Conservation (phyloP, 495 filamentous ascomycete genomes). For the Glonium stellatum region DNA sequence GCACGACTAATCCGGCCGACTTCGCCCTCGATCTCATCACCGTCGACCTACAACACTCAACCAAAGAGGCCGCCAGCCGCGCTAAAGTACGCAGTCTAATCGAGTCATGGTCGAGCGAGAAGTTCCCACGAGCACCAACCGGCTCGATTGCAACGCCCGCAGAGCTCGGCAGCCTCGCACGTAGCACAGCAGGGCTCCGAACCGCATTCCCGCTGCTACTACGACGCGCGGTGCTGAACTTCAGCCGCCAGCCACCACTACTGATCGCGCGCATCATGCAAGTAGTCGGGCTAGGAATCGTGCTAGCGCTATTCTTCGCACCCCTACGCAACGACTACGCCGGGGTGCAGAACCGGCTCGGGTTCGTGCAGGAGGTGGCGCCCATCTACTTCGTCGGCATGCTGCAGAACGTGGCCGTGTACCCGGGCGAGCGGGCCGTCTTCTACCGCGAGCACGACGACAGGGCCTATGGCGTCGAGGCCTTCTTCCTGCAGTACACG, state of each 20-base stretch:
- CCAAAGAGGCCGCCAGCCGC: conserved; percentile 51
- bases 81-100: conserved; percentile 54
- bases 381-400: conserved; percentile 70
- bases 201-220: conserved; percentile 59
- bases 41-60: conserved; percentile 57
- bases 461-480: conserved; percentile 56
- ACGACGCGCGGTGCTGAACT: conserved; percentile 57
- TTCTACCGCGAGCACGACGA: conserved; percentile 68
- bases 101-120: conserved; percentile 39
- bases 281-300: conserved; percentile 56
- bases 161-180: conserved; percentile 58
- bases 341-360: conserved; percentile 61
- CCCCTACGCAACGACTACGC: conserved; percentile 61
- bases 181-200: conserved; percentile 52
- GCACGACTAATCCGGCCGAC: conserved; percentile 65
- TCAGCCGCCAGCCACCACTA: conserved; percentile 57
- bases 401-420: conserved; percentile 69
- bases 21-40: conserved; percentile 71
- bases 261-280: conserved; percentile 61
- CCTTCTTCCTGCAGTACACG: conserved; percentile 63
- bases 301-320: conserved; percentile 64
- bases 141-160: conserved; percentile 55
- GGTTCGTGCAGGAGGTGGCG: conserved; percentile 61
- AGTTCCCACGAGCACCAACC: conserved; percentile 18
- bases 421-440: conserved; percentile 60